phyloP scores from a whole-genome alignment of 805 yeast genomes.

The Monosporozyma yasuniensis region DNA sequence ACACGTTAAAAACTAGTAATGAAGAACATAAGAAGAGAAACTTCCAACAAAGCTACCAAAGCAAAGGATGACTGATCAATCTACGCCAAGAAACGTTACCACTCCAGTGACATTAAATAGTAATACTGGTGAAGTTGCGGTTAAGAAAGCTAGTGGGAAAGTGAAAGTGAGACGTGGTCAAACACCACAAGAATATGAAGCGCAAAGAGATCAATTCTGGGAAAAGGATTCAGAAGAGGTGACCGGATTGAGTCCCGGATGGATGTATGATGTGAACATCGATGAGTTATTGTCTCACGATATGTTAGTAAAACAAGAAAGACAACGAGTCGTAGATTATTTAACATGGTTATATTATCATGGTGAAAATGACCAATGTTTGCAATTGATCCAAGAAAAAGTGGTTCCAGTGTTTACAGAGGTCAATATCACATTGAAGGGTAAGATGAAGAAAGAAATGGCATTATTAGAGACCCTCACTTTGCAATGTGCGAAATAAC shows the following conservation, averaged over 20 bases:
- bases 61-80: not conserved
- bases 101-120: conserved; percentile 20
- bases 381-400: conserved; percentile 32
- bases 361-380: conserved; percentile 44
- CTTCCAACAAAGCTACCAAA: no score
- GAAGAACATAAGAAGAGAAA: not conserved
- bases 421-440: conserved; percentile 28
- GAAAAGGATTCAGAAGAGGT: conserved; percentile 37
- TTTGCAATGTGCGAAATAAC: conserved; percentile 5
- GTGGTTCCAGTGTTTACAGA: not conserved
- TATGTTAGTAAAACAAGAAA: conserved; percentile 40
- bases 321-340: conserved; percentile 47
- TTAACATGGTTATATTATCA: conserved; percentile 56
- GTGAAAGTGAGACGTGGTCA: conserved; percentile 58
- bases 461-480: conserved; percentile 36
- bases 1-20: not conserved
- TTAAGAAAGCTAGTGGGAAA: conserved; percentile 39
- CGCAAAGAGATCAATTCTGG: conserved; percentile 44
- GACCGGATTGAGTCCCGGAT: conserved; percentile 31
- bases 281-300: conserved; percentile 6
- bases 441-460: conserved; percentile 37
- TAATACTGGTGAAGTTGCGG: conserved; percentile 35
- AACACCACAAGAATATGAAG: conserved; percentile 49
- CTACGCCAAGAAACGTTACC: conserved; percentile 9
- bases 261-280: conserved; percentile 15